Percentiles rank a stretch among this genome's conserved stretches.
Evolutionary conservation across 306 rosid genomes (phyloP).

Genomic region (Quercus ilex): DNA sequence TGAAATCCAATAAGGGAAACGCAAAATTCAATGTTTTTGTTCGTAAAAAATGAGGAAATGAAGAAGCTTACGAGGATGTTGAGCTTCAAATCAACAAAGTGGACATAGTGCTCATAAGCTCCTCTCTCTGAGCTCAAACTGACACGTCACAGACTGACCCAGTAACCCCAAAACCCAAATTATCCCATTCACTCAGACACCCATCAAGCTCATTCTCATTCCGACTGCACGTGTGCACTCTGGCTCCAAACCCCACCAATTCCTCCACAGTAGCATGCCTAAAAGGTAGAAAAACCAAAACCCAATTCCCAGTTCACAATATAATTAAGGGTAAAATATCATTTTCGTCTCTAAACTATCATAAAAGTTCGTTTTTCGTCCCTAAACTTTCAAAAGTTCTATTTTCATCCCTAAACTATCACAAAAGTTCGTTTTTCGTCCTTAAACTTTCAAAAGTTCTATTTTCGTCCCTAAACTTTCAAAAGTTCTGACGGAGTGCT

Average conservation of each 20-base stretch:
- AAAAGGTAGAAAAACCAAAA: not conserved
- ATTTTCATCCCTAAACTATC: too few species aligned
- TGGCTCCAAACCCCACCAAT: conserved; percentile 66
- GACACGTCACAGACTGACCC: conserved; percentile 70
- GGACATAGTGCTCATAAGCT: conserved; percentile 50
- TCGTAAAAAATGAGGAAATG: not conserved
- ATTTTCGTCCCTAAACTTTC: too few species aligned
- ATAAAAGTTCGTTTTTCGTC: too few species aligned
- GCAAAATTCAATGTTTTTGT: not conserved
- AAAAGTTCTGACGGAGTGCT: too few species aligned
- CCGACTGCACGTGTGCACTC: conserved; percentile 66
- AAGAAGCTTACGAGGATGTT: conserved; percentile 56
- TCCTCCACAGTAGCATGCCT: conserved; percentile 74
- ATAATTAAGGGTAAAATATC: too few species aligned
- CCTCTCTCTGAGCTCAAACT: conserved; percentile 43
- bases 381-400: too few species aligned
- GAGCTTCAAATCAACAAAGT: conserved; percentile 61
- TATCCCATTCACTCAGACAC: conserved; percentile 54
- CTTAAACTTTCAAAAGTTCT: too few species aligned
- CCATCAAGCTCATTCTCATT: conserved; percentile 38
- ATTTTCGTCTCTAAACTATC: too few species aligned
- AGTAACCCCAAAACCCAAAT: conserved; percentile 48
- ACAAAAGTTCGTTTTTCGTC: too few species aligned
- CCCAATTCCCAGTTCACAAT: not conserved
- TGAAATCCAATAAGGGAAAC: not conserved